Evolutionary conservation across 768 basidiomycete species (phyloP), one percentile per base, ranked within the genome.

Genomic region (Mycena chlorophos): DNA sequence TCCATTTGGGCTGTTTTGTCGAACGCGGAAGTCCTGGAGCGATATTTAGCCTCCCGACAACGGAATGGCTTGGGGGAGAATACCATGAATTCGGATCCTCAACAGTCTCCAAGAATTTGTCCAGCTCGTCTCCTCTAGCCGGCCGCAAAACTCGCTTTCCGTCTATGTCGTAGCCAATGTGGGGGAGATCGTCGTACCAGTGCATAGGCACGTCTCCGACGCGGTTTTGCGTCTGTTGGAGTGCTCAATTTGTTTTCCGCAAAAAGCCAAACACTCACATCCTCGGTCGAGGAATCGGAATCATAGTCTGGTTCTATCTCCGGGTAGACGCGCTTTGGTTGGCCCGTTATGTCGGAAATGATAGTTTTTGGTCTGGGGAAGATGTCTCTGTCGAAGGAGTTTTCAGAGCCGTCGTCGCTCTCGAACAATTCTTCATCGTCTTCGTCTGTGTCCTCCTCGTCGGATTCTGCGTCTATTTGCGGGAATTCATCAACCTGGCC

Each of bases 101-200:
- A 10, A 95, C 88, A 1, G 94, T 96, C 52, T 87, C 78, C 55
- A 99, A 74, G 76, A 99, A 99, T 71, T 91, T 97, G 77, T 99
- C 97, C 50, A 99, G 75, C 70, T 98, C 97, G 67, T 99, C 97
- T 40, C 94, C 94, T 63, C 88, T 86, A 39, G 94, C 96, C 13
- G 97, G 95, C 51, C 94, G 88, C 60, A 98, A 80, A 46, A 99
- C 87, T 69, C 88, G 88, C 75, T 93, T 96, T 51, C 97, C 97
- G 69, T 94, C 84, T 64, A 98, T 86, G 71, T 94, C 85, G 73
- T 99, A 99, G 43, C 97, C 97, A 67, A 99, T 83, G 72, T 99
- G 97, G n/a, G 97, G 97, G 63, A 99, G 77, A 76, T 98, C 95
- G 69, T 98, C 97, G 71, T 99, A 99, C 94, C 96, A 99, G 66